phyloP scores from a whole-genome alignment of 179 eudicot species.

The Drosera spatulata region DNA sequence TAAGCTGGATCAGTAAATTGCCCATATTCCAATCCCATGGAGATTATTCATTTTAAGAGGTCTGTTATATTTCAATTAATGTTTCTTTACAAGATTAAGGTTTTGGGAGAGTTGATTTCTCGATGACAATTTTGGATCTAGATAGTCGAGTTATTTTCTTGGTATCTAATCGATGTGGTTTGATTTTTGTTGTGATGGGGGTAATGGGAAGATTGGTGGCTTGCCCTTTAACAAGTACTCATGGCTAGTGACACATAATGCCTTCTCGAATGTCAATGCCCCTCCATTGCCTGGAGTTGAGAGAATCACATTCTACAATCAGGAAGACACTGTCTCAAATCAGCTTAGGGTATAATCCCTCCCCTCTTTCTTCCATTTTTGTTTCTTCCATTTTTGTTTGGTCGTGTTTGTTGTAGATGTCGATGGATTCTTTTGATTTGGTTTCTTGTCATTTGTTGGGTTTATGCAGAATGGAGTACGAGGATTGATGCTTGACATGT shows the following conservation, averaged over 20 bases:
- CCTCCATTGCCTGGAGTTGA: constrained; percentile 68
- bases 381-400: background rate
- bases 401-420: no score
- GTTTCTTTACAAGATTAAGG: no score
- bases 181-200: constrained; percentile 4
- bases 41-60: no score
- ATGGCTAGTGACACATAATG: constrained; percentile 90
- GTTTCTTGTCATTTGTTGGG: constrained; percentile 2
- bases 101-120: background rate
- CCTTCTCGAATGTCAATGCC: constrained; percentile 91
- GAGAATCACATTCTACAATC: constrained; percentile 91
- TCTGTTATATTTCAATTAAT: no score
- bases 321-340: constrained; percentile 89
- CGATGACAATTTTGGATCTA: background rate
- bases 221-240: constrained; percentile 95
- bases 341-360: constrained; percentile 56
- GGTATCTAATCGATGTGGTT: constrained; percentile 6
- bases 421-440: background rate
- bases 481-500: constrained; percentile 99
- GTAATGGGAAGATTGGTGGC: constrained; percentile 54
- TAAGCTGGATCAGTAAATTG: no score
- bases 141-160: constrained; percentile 1
- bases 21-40: no score
- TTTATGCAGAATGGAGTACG: constrained; percentile 85
- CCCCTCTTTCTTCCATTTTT: background rate